These are phyloP conservation scores for Suhomyces tanzawaensis DNA, from an alignment of 805 yeast species.

Conservation along the genomic window DNA sequence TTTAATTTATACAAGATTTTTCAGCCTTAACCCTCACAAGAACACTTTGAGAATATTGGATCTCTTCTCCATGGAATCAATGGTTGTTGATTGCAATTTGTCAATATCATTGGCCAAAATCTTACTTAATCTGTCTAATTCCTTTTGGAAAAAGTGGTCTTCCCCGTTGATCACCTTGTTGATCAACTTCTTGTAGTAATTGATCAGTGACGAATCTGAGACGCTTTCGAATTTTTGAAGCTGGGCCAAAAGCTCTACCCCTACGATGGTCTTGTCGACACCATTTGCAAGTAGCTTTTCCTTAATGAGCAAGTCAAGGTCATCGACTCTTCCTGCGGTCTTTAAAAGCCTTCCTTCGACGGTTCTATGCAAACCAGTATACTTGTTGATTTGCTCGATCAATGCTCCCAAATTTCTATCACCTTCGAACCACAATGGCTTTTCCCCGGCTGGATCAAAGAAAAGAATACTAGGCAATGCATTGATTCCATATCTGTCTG, in stretches of 20 bases:
- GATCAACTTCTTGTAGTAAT: conserved; percentile 50
- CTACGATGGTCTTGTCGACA: conserved; percentile 15
- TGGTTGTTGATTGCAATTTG: conserved; percentile 37
- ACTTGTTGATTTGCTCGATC: conserved; percentile 26
- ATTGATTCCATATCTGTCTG: conserved; percentile 39
- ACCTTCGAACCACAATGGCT: conserved; percentile 29
- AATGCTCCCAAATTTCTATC: conserved; percentile 20
- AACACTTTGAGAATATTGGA: conserved; percentile 44
- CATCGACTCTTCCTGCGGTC: conserved; percentile 31
- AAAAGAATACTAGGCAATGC: conserved; percentile 56
- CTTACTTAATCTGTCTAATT: conserved; percentile 44
- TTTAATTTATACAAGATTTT: conserved; percentile 1
- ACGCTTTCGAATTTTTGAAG: neutral
- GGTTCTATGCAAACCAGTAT: conserved; percentile 26
- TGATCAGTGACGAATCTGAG: conserved; percentile 15
- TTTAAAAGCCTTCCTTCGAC: conserved; percentile 31
- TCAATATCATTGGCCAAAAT: conserved; percentile 36
- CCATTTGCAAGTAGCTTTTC: conserved; percentile 14
- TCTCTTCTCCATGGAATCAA: conserved; percentile 52
- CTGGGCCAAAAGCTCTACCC: conserved; percentile 12
- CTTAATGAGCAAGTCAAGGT: conserved; percentile 1
- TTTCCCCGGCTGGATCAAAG: conserved; percentile 31
- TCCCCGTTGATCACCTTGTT: conserved; percentile 46
- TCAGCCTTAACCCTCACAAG: too few relatives aligned
- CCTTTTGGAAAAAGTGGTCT: conserved; percentile 41